A percentile compares a stretch with the other conserved stretches of the same genome.
phyloP scores from a whole-genome alignment of 1,139 yeast genomes.

The Blastobotrys malaysiensis region DNA sequence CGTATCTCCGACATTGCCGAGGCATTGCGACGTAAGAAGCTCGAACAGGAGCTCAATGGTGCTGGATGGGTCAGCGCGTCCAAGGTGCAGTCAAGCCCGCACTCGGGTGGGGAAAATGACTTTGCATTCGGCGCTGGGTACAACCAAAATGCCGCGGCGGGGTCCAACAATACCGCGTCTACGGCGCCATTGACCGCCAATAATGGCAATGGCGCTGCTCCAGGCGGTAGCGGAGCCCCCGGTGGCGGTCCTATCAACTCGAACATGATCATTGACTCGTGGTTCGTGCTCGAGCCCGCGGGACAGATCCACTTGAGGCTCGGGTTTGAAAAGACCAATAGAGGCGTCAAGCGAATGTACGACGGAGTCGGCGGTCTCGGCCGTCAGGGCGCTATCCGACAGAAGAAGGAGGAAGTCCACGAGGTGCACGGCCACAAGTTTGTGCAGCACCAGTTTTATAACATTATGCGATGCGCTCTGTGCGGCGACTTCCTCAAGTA shows the following conservation, averaged over 20 bases:
- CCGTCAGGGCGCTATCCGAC: conserved; percentile 97
- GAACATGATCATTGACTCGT: conserved; percentile 48
- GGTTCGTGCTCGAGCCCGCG: conserved; percentile 91
- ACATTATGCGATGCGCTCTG: conserved; percentile 93
- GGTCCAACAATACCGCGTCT: not conserved
- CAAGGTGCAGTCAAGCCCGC: conserved; percentile 33
- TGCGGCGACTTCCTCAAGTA: conserved; percentile 89
- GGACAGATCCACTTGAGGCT: conserved; percentile 79
- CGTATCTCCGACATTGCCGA: conserved; percentile 86
- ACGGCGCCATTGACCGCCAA: not conserved
- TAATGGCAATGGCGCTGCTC: not conserved
- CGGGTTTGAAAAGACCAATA: conserved; percentile 69
- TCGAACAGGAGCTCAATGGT: conserved; percentile 63
- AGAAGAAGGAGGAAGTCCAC: conserved; percentile 87
- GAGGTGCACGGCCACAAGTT: conserved; percentile 97
- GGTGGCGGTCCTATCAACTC: conserved; percentile 4
- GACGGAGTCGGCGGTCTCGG: conserved; percentile 70
- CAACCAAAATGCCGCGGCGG: not conserved
- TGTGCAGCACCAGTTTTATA: conserved; percentile 91
- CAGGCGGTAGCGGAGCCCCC: not conserved
- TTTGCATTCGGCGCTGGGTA: not conserved
- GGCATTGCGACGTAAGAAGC: conserved; percentile 86
- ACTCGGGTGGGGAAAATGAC: conserved; percentile 8
- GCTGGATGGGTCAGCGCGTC: conserved; percentile 86
- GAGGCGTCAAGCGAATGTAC: conserved; percentile 40